phyloP scores from a whole-genome alignment of 306 rosid genomes.

The Cucumis hystrix region DNA sequence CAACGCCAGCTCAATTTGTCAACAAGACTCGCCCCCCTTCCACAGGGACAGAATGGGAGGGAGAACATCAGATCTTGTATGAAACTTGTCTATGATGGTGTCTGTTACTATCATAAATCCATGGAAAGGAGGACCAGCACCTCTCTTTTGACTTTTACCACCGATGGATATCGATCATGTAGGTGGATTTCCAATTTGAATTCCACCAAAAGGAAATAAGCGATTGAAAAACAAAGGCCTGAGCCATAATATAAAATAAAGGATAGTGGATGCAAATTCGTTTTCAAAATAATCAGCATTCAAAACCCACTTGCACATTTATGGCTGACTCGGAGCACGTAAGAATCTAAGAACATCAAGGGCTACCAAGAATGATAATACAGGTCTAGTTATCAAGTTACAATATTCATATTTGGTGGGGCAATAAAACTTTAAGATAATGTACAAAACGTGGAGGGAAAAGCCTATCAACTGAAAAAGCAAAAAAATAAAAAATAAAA shows the following conservation, averaged over 20 bases:
- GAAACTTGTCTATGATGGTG: not conserved
- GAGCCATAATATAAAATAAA: conserved; percentile 8
- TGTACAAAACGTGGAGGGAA: not conserved
- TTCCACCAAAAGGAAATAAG: conserved; percentile 1
- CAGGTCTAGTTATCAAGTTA: not conserved
- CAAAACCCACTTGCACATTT: conserved; percentile 6
- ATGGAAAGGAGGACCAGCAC: not conserved
- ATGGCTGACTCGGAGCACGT: conserved; percentile 5
- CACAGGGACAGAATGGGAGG: not conserved
- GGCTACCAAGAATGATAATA: not conserved
- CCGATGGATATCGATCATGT: not conserved
- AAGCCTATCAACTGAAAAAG: not conserved
- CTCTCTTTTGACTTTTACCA: conserved; percentile 2
- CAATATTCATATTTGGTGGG: conserved; percentile 4
- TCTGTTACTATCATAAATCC: conserved; percentile 3
- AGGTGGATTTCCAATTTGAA: conserved; percentile 9
- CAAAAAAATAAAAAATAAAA: not conserved
- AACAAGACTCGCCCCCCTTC: not conserved
- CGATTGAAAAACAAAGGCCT: not conserved
- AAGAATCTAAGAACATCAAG: conserved; percentile 5
- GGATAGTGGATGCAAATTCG: conserved; percentile 7
- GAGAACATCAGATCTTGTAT: not conserved
- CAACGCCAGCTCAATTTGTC: not conserved
- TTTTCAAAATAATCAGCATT: conserved; percentile 2
- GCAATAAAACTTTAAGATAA: not conserved